Conservation (phyloP, 345 rosid species). For the Murraya paniculata region DNA sequence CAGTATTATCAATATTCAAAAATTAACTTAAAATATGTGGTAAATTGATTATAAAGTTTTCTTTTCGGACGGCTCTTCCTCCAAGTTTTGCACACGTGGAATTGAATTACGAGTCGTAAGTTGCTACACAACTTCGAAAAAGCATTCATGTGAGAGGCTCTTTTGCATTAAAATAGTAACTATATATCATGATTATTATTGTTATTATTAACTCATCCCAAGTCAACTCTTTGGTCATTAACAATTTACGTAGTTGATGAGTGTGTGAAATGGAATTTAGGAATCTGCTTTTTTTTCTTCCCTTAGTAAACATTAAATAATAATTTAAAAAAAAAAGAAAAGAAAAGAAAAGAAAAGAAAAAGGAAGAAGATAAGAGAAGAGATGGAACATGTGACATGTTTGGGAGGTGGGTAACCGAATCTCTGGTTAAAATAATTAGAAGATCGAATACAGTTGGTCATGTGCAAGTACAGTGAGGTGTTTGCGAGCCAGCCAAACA, state of each 20-base stretch:
- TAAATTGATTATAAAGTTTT: too few relatives aligned
- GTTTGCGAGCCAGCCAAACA: constrained; percentile 20
- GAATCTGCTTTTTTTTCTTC: too few relatives aligned
- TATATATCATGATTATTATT: too few relatives aligned
- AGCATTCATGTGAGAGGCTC: too few relatives aligned
- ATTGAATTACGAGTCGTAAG: too few relatives aligned
- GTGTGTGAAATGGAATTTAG: too few relatives aligned
- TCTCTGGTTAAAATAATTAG: background rate
- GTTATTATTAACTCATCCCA: too few relatives aligned
- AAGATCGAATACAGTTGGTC: constrained; percentile 13
- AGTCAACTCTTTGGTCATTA: background rate
- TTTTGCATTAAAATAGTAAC: too few relatives aligned
- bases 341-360: constrained; percentile 22
- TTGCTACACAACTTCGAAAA: too few relatives aligned
- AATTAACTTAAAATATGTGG: background rate
- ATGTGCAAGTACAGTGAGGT: constrained; percentile 30
- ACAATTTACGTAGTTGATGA: background rate
- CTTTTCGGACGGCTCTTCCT: background rate
- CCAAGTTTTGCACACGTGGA: background rate
- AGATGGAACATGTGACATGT: constrained; percentile 43
- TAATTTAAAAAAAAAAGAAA: constrained; percentile 4
- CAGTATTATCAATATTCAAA: too few relatives aligned
- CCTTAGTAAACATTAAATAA: background rate
- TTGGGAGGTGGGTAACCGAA: constrained; percentile 52
- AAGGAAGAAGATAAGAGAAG: background rate